phyloP scores from a whole-genome alignment of 352 stramenopile species.

The Ochromonadaceae sp. region DNA sequence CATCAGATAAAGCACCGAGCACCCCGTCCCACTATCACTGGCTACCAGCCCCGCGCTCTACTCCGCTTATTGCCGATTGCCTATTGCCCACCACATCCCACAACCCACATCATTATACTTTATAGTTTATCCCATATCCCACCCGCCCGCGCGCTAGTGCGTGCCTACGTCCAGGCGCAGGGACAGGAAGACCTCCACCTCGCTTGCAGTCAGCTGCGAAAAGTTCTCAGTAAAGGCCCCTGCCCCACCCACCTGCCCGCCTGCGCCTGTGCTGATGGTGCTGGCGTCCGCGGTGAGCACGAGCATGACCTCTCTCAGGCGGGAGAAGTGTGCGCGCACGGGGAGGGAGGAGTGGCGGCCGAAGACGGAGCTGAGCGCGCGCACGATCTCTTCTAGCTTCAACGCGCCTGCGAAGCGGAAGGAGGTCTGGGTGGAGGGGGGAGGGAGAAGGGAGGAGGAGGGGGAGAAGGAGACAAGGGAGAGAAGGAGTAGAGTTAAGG shows the following conservation, averaged over 20 bases:
- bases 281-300: constrained; percentile 1
- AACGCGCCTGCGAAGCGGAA: constrained; percentile 10
- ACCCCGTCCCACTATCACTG: too few species aligned
- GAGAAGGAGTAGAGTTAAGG: not conserved
- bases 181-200: not conserved
- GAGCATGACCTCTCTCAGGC: constrained; percentile 2
- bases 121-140: too few species aligned
- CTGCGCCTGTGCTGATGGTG: not conserved
- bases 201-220: not conserved
- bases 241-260: not conserved
- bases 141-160: too few species aligned
- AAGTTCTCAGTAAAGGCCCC: not conserved
- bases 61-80: too few species aligned
- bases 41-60: too few species aligned
- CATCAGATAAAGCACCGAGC: too few species aligned
- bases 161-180: not conserved
- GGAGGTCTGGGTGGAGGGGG: not conserved
- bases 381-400: constrained; percentile 16
- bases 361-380: not conserved
- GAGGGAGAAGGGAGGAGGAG: not conserved
- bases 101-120: too few species aligned
- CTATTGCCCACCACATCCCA: too few species aligned
- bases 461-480: not conserved
- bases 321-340: not conserved
- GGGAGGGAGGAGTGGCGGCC: not conserved